phyloP scores from a whole-genome alignment of 1,139 yeast species.

The Komagataea norvegica region DNA sequence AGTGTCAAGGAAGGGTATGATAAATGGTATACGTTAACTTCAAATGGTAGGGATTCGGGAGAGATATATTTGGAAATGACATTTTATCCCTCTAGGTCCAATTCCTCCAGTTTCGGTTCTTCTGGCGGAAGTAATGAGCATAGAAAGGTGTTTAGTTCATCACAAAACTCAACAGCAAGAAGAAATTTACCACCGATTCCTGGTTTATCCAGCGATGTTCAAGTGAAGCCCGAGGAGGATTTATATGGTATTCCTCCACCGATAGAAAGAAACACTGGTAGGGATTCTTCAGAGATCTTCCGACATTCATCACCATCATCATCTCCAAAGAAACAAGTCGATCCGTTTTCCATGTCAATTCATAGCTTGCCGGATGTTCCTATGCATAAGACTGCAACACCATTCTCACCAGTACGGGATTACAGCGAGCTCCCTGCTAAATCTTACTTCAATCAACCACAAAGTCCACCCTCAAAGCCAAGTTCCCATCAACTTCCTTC shows the following conservation, averaged over 20 bases:
- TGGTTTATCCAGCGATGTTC: constrained; percentile 24
- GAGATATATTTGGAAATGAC: constrained; percentile 88
- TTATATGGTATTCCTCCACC: constrained; percentile 23
- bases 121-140: constrained; percentile 6
- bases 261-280: constrained; percentile 20
- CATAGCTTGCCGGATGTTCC: constrained; percentile 24
- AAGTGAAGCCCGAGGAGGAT: constrained; percentile 4
- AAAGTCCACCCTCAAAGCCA: constrained; percentile 3
- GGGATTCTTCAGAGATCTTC: not conserved
- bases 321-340: not conserved
- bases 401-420: too few species aligned
- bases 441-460: constrained; percentile 1
- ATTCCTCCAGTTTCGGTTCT: constrained; percentile 8
- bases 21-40: constrained; percentile 71
- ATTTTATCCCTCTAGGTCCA: constrained; percentile 55
- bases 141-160: constrained; percentile 1
- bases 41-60: constrained; percentile 79
- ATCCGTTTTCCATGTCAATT: constrained; percentile 12
- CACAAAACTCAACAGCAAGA: constrained; percentile 22
- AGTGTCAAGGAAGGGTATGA: constrained; percentile 76
- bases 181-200: constrained; percentile 38
- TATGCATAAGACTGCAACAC: constrained; percentile 4
- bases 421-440: not conserved
- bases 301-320: not conserved
- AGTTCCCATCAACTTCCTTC: constrained; percentile 2